Percentiles rank a stretch among this genome's conserved stretches.
phyloP scores from a whole-genome alignment of 1,139 yeast genomes.

The Blastobotrys apis region DNA sequence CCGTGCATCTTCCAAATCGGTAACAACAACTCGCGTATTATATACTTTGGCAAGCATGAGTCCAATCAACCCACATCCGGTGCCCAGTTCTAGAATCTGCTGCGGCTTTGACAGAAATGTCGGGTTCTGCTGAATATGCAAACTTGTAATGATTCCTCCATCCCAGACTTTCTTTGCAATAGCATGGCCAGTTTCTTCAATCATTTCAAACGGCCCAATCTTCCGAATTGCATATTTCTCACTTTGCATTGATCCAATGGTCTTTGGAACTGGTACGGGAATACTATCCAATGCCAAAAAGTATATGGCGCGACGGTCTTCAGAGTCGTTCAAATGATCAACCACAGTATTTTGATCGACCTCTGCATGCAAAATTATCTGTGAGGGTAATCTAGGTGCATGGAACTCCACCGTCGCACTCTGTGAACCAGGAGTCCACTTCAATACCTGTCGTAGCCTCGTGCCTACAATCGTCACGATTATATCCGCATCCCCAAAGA shows the following conservation, averaged over 20 bases:
- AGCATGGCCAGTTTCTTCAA: constrained; percentile 29
- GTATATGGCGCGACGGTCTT: constrained; percentile 8
- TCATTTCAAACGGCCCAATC: constrained; percentile 9
- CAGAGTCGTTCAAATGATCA: constrained; percentile 12
- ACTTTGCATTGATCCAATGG: constrained; percentile 1
- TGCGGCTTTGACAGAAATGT: constrained; percentile 11
- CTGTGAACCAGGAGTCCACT: constrained; percentile 21
- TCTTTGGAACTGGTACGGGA: constrained; percentile 1
- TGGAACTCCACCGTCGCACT: constrained; percentile 8
- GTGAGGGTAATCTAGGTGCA: neutral
- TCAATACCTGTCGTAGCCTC: neutral
- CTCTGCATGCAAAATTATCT: constrained; percentile 3
- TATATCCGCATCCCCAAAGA: constrained; percentile 27
- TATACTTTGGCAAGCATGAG: constrained; percentile 22
- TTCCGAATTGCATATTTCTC: constrained; percentile 14
- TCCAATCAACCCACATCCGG: constrained; percentile 33
- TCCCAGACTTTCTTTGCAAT: constrained; percentile 32
- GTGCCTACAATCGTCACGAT: constrained; percentile 7
- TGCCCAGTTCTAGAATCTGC: constrained; percentile 28
- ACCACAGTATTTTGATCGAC: constrained; percentile 9
- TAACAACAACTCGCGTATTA: constrained; percentile 20
- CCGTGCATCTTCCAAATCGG: constrained; percentile 29
- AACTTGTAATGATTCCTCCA: constrained; percentile 22
- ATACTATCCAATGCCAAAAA: constrained; percentile 10
- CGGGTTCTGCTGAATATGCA: constrained; percentile 7